phyloP scores from a whole-genome alignment of 306 rosid species.

The Dryas octopetala region DNA sequence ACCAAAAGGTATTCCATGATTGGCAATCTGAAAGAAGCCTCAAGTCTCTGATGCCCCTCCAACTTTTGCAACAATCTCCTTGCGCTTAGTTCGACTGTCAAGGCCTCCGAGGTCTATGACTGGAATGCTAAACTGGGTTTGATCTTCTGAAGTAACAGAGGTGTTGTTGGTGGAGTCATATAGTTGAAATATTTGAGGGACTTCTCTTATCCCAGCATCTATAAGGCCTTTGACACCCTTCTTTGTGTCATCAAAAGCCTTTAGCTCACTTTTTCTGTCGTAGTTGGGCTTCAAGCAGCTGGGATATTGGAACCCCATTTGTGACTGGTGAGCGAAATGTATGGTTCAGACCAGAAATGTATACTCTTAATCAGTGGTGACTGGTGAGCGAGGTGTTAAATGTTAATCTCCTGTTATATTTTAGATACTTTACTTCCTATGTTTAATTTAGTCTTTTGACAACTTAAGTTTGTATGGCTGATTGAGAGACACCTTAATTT shows the following conservation, averaged over 20 bases:
- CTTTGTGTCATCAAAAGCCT: constrained; percentile 44
- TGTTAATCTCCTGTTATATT: too few species aligned
- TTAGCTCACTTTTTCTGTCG: constrained; percentile 36
- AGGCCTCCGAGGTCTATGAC: constrained; percentile 40
- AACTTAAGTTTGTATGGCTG: too few species aligned
- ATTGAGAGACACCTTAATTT: too few species aligned
- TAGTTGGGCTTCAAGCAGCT: neutral
- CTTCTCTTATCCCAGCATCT: constrained; percentile 49
- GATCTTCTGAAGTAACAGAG: neutral
- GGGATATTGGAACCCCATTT: neutral
- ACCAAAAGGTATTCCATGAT: constrained; percentile 40
- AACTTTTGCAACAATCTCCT: constrained; percentile 26
- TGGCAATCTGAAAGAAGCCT: constrained; percentile 46
- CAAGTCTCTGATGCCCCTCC: constrained; percentile 38
- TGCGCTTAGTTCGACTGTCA: constrained; percentile 5
- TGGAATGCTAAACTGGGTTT: constrained; percentile 18
- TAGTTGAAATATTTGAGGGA: constrained; percentile 46
- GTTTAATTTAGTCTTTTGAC: too few species aligned
- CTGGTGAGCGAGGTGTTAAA: too few species aligned
- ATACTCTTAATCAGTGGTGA: too few species aligned
- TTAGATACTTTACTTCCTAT: too few species aligned
- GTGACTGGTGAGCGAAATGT: neutral
- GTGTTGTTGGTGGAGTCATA: neutral
- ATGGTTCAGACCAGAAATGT: too few species aligned
- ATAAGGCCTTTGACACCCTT: constrained; percentile 68